phyloP scores from a whole-genome alignment of 306 rosid genomes.

The Arachis stenosperma region DNA sequence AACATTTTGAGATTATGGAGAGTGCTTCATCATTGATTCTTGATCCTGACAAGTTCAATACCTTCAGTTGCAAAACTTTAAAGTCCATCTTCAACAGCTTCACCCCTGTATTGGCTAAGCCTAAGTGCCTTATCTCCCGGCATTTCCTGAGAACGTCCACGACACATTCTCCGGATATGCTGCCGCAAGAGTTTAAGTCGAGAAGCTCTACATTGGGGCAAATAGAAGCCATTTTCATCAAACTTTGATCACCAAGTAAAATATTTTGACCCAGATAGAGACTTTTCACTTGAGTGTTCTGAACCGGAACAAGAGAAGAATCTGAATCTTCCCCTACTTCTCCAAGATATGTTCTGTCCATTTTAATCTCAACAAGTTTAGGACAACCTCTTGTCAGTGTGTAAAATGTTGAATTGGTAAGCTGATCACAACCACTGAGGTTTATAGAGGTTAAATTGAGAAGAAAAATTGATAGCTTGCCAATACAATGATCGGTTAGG shows the following conservation, averaged over 20 bases:
- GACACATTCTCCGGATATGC: constrained; percentile 52
- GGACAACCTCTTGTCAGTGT: constrained; percentile 60
- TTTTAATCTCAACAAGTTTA: constrained; percentile 51
- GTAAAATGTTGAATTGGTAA: constrained; percentile 62
- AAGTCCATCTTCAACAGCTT: constrained; percentile 43
- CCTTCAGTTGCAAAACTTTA: constrained; percentile 55
- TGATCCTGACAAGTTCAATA: constrained; percentile 45
- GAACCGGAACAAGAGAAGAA: constrained; percentile 15
- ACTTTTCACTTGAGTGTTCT: constrained; percentile 47
- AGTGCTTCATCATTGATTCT: constrained; percentile 58
- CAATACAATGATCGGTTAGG: constrained; percentile 55
- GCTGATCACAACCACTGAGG: constrained; percentile 51
- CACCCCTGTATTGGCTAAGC: constrained; percentile 38
- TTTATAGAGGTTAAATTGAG: constrained; percentile 51
- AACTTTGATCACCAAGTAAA: constrained; percentile 38
- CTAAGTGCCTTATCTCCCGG: constrained; percentile 53
- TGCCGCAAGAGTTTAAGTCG: constrained; percentile 50
- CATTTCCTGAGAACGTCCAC: constrained; percentile 55
- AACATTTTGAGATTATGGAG: constrained; percentile 54
- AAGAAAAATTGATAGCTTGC: constrained; percentile 57
- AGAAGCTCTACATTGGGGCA: constrained; percentile 63
- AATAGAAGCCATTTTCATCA: constrained; percentile 45
- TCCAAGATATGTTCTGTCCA: constrained; percentile 59
- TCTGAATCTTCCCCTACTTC: constrained; percentile 34
- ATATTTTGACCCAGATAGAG: constrained; percentile 52